A percentile compares a stretch with the other conserved stretches of the same genome.
These are phyloP conservation scores for Pilatotrama ljubarskyi DNA, from an alignment of 768 basidiomycete species.

Conservation along the genomic window DNA sequence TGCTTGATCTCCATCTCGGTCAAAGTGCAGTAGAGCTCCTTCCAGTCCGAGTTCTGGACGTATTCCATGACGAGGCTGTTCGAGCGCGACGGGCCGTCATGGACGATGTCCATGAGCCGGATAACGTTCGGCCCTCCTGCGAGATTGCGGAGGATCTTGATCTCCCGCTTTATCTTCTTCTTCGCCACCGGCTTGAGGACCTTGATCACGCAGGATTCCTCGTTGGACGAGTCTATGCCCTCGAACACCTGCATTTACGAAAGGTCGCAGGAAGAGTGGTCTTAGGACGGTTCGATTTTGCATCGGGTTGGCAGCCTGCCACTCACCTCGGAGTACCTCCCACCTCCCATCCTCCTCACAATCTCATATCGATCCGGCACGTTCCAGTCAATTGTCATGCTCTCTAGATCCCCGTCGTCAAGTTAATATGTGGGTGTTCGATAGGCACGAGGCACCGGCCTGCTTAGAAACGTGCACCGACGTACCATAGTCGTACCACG, in stretches of 20 bases:
- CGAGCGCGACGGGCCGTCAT: constrained; percentile 93
- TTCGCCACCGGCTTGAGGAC: constrained; percentile 98
- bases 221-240: constrained; percentile 86
- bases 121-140: constrained; percentile 96
- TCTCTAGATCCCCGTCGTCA: constrained; percentile 51
- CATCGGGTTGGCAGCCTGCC: background rate
- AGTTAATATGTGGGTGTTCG: background rate
- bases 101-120: constrained; percentile 89
- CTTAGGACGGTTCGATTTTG: background rate
- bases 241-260: constrained; percentile 70
- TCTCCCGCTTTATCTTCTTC: constrained; percentile 99
- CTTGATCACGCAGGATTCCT: constrained; percentile 96
- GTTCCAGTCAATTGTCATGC: constrained; percentile 93
- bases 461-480: constrained; percentile 4
- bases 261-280: background rate
- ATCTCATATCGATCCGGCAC: constrained; percentile 97
- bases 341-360: constrained; percentile 90
- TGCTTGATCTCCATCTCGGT: constrained; percentile 93
- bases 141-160: constrained; percentile 95
- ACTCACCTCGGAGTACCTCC: constrained; percentile 89
- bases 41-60: constrained; percentile 96
- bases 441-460: background rate
- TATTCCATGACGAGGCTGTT: constrained; percentile 96
- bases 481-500: constrained; percentile 95
- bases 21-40: constrained; percentile 89